Percentiles rank a stretch among this genome's conserved stretches.
These are phyloP conservation scores for Lepiota brunneoincarnata DNA, from an alignment of 768 basidiomycete species.

Conservation along the genomic window DNA sequence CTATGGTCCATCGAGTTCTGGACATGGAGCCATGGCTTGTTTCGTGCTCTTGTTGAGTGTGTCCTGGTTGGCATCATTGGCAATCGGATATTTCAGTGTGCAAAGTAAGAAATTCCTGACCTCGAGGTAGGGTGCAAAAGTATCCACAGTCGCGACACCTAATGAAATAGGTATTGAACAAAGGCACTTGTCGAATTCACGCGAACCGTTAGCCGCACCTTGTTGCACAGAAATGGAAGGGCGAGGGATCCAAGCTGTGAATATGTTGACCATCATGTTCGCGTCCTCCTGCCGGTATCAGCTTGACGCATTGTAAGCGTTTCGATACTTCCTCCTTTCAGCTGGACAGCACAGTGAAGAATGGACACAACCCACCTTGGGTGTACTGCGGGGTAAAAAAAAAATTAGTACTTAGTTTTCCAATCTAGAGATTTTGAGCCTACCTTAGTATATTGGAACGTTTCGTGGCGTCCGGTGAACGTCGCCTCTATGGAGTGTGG, in stretches of 20 bases:
- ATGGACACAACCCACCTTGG: slow-evolving; percentile 36
- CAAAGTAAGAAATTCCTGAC: slow-evolving; percentile 26
- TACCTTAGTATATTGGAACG: slow-evolving; percentile 66
- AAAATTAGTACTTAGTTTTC: neutral
- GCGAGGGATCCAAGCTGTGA: slow-evolving; percentile 41
- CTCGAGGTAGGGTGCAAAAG: slow-evolving; percentile 54
- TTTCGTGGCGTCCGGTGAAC: slow-evolving; percentile 57
- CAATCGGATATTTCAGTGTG: neutral
- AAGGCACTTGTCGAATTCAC: neutral
- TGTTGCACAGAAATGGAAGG: slow-evolving; percentile 54
- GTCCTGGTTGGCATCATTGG: slow-evolving; percentile 44
- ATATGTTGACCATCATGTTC: slow-evolving; percentile 46
- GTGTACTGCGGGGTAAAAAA: slow-evolving; percentile 37
- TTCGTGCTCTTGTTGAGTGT: slow-evolving; percentile 58
- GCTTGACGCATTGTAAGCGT: slow-evolving; percentile 46
- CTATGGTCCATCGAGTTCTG: slow-evolving; percentile 52
- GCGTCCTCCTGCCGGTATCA: slow-evolving; percentile 39
- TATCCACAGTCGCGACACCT: slow-evolving; percentile 59
- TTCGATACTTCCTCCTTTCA: slow-evolving; percentile 38
- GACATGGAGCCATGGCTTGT: slow-evolving; percentile 67
- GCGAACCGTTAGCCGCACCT: slow-evolving; percentile 32
- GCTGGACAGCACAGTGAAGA: neutral
- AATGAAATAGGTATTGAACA: neutral
- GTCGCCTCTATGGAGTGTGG: slow-evolving; percentile 62
- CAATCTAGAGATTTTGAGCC: neutral